These are phyloP conservation scores for Aureobasidium zeae DNA, from an alignment of 2,329 filamentous ascomycete genomes.

Conservation along the genomic window DNA sequence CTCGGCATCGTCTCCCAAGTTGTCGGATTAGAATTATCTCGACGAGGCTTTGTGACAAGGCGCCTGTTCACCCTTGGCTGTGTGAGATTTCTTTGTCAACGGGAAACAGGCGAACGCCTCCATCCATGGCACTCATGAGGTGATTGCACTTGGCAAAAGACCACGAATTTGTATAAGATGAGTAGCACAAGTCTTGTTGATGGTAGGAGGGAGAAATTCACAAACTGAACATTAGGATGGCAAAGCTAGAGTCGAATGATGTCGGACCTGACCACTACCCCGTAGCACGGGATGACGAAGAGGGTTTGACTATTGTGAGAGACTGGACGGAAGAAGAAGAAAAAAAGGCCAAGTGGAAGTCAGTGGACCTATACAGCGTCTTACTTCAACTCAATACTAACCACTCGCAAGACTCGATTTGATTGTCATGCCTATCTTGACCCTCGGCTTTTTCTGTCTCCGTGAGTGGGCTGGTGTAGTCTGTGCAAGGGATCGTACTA, in stretches of 20 bases:
- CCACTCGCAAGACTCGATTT: conserved; percentile 22
- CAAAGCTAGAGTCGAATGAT: neutral
- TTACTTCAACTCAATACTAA: neutral
- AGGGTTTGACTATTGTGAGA: conserved; percentile 2
- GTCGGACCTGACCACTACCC: neutral
- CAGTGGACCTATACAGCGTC: neutral
- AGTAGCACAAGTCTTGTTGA: neutral
- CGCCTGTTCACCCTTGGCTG: too few relatives aligned
- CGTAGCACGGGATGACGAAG: conserved; percentile 1
- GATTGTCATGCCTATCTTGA: conserved; percentile 28
- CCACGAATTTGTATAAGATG: neutral
- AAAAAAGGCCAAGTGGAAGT: conserved; percentile 26
- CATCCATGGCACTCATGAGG: neutral
- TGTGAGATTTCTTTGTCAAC: too few relatives aligned
- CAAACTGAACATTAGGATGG: neutral
- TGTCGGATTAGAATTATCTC: too few relatives aligned
- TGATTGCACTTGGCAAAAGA: conserved; percentile 7
- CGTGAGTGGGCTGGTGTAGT: conserved; percentile 15
- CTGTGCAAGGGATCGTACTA: neutral
- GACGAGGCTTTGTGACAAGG: too few relatives aligned
- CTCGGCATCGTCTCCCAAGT: too few relatives aligned
- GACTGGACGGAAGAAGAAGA: conserved; percentile 26
- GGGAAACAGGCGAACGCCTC: neutral
- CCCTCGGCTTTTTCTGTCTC: conserved; percentile 28
- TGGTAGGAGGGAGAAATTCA: too few relatives aligned